Evolutionary conservation across 345 rosid species (phyloP), one percentile per base, ranked within the genome.

Genomic region (Lumnitzera racemosa): DNA sequence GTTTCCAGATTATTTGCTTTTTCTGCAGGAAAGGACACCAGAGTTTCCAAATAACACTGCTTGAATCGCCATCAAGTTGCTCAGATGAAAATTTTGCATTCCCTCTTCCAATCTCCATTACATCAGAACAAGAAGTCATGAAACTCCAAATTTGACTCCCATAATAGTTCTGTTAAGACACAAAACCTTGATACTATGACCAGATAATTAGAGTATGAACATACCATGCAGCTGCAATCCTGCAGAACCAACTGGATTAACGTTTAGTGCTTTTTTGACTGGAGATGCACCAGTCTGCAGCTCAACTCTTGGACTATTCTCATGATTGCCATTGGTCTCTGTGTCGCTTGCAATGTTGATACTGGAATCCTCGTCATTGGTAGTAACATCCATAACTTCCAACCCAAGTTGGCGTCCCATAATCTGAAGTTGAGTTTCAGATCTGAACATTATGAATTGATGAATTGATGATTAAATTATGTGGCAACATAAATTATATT

Each of bases 391-490:
- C 67, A 62, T 61, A 50, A 69, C 70, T 71, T 75, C 78, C 58
- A 69, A 68, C 55, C 78, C 77, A 71, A 94, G 90, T 72, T 88
- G 88, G 70, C 75, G 79, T 65, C 80, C 97, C 70, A 85, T 65
- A 73, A 75, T 86, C 69, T 84, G 81, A 61, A 88, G 79, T 52
- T 86, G 90, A 59, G 66, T 72, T 76, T 90, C 79, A 61, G 96
- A 86, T 77, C 99, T 94, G 62, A 59, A 65, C 47, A 74, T 61
- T 72, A 67, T 27, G 24, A 61, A 52, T 61, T 13, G 41, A 48
- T 52, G 64, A 57, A 16, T 20, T 47, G 29, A 46, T 20, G 31
- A 47, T 24, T n/a, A 24, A 24, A 53, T 27, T 29, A 54, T 9
- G 14, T 29, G 48, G 25, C 31, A 24, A 14, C 47, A n/a, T 12